A percentile compares a stretch with the other conserved stretches of the same genome.
Conservation (phyloP, 163 green algal genomes). For the Scenedesmus sp. region DNA sequence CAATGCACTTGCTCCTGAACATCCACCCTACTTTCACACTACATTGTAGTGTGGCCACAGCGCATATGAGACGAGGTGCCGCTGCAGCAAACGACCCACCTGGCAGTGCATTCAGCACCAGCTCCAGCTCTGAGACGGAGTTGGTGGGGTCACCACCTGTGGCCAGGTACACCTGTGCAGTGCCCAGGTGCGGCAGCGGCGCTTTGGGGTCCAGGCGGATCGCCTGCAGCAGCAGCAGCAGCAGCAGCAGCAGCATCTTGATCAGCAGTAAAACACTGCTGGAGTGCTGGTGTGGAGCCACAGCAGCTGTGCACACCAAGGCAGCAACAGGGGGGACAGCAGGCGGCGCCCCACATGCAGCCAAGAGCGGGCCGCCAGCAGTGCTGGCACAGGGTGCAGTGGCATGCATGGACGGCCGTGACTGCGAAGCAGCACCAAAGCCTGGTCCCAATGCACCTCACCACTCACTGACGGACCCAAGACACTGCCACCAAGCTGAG, state of each 20-base stretch:
- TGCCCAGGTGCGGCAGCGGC: constrained; percentile 77
- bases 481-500: too few species aligned
- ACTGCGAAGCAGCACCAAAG: too few species aligned
- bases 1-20: too few species aligned
- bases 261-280: not conserved
- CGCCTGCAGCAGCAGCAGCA: constrained; percentile 60
- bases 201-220: constrained; percentile 66
- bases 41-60: too few species aligned
- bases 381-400: too few species aligned
- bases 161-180: constrained; percentile 83
- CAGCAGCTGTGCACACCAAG: not conserved
- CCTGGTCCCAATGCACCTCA: too few species aligned
- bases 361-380: too few species aligned
- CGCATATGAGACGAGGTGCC: too few species aligned
- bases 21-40: too few species aligned
- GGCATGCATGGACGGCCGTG: too few species aligned
- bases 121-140: constrained; percentile 82
- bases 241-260: not conserved
- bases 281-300: not conserved
- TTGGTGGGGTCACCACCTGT: constrained; percentile 60
- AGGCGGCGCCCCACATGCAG: too few species aligned
- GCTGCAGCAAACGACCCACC: not conserved
- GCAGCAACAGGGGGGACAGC: not conserved
- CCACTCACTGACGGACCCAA: too few species aligned
- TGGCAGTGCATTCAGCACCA: constrained; percentile 71